A percentile compares a stretch with the other conserved stretches of the same genome.
phyloP scores from a whole-genome alignment of 202 grass and related monocot species.

The Schoenoplectus tabernaemontani region DNA sequence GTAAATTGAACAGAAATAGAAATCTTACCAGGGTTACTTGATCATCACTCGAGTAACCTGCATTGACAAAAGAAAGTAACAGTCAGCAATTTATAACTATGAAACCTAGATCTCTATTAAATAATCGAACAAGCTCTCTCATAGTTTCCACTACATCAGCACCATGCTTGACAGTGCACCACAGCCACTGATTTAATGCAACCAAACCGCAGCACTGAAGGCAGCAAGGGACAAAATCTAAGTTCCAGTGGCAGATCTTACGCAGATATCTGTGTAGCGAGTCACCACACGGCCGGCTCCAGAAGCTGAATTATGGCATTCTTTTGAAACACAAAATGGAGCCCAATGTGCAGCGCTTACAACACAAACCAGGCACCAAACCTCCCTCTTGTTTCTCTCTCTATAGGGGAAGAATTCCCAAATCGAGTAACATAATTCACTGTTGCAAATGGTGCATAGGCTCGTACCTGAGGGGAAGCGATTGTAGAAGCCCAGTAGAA shows the following conservation, averaged over 20 bases:
- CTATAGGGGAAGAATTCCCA: not conserved
- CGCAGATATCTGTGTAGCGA: not conserved
- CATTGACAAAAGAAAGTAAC: not conserved
- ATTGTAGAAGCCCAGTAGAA: conserved; percentile 45
- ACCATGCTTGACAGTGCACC: not conserved
- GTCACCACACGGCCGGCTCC: not conserved
- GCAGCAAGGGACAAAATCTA: not conserved
- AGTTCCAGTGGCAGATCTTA: conserved; percentile 7
- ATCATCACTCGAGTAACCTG: conserved; percentile 18
- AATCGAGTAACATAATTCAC: not conserved
- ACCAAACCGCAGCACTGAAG: not conserved
- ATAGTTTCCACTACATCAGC: not conserved
- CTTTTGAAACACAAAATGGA: not conserved
- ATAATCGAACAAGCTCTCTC: not conserved
- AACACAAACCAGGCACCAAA: not conserved
- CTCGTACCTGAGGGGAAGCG: conserved; percentile 30
- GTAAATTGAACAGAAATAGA: not conserved
- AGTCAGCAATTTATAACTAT: not conserved
- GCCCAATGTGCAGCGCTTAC: not conserved
- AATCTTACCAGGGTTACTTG: conserved; percentile 6
- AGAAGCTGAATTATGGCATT: not conserved
- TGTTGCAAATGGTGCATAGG: not conserved
- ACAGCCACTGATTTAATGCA: not conserved
- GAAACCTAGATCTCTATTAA: conserved; percentile 8
- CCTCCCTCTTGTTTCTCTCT: not conserved